phyloP scores from a whole-genome alignment of 2,329 filamentous ascomycete species.

The Epichloe glyceriae region DNA sequence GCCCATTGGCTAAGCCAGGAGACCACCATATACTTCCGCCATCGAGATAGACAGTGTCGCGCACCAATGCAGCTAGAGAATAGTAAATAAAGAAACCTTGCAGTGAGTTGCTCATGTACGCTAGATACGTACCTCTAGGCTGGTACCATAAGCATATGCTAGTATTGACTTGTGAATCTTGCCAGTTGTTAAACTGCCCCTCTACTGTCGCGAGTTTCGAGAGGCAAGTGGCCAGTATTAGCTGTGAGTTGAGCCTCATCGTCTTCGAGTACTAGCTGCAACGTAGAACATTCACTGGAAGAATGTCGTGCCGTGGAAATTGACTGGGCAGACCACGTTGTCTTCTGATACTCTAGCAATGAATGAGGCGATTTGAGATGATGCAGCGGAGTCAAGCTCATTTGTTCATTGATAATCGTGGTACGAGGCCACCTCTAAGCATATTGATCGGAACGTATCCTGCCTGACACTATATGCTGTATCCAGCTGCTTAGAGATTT shows the following conservation, averaged over 20 bases:
- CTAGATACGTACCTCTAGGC: slow-evolving; percentile 23
- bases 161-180: slow-evolving; percentile 37
- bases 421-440: neutral
- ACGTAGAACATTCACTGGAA: neutral
- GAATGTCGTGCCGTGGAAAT: neutral
- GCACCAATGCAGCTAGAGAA: slow-evolving; percentile 38
- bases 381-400: neutral
- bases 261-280: neutral
- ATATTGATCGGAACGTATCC: neutral
- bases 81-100: neutral
- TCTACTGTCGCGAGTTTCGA: slow-evolving; percentile 6
- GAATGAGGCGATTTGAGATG: neutral
- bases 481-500: neutral
- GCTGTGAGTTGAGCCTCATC: slow-evolving; percentile 10
- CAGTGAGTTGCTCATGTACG: neutral
- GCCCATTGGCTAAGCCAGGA: slow-evolving; percentile 34
- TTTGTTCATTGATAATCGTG: neutral
- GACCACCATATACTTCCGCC: slow-evolving; percentile 45
- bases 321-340: neutral
- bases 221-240: slow-evolving; percentile 10
- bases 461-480: neutral
- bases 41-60: slow-evolving; percentile 53
- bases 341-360: neutral
- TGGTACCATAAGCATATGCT: slow-evolving; percentile 47
- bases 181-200: slow-evolving; percentile 36